Conservation (phyloP, 2,329 filamentous ascomycete species). For the Diaporthe amygdali region DNA sequence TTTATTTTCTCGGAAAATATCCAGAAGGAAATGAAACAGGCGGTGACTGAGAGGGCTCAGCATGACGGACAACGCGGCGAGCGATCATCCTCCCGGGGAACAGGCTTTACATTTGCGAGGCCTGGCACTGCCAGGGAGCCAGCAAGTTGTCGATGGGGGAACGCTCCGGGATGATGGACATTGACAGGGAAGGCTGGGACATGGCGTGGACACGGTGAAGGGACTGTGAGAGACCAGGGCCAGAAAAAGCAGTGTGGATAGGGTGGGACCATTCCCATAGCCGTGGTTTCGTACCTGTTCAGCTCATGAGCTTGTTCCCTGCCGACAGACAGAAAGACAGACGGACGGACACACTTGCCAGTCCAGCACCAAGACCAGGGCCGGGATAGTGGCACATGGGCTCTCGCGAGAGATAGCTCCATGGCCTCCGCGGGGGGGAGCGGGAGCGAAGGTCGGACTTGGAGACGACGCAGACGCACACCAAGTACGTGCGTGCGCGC, state of each 20-base stretch:
- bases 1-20: conserved; percentile 26
- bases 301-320: conserved; percentile 19
- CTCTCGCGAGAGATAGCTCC: conserved; percentile 1
- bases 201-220: conserved; percentile 22
- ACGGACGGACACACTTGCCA: not conserved
- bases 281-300: conserved; percentile 22
- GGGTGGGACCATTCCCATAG: conserved; percentile 21
- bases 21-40: conserved; percentile 26
- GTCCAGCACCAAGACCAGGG: conserved; percentile 7
- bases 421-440: conserved; percentile 13
- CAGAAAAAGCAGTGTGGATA: conserved; percentile 23
- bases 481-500: conserved; percentile 3
- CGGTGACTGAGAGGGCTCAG: conserved; percentile 26
- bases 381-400: conserved; percentile 3
- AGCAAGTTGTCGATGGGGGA: conserved; percentile 27
- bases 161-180: conserved; percentile 25
- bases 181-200: conserved; percentile 23
- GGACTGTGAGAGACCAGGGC: conserved; percentile 23
- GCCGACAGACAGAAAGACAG: not conserved
- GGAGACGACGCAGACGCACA: conserved; percentile 1
- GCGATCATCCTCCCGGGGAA: conserved; percentile 27
- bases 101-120: conserved; percentile 25
- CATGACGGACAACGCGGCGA: conserved; percentile 22
- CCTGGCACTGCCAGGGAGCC: conserved; percentile 24
- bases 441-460: conserved; percentile 15